Base-by-base conservation (phyloP, 2,329 filamentous ascomycete species). In the Uncinocarpus reesii region DNA sequence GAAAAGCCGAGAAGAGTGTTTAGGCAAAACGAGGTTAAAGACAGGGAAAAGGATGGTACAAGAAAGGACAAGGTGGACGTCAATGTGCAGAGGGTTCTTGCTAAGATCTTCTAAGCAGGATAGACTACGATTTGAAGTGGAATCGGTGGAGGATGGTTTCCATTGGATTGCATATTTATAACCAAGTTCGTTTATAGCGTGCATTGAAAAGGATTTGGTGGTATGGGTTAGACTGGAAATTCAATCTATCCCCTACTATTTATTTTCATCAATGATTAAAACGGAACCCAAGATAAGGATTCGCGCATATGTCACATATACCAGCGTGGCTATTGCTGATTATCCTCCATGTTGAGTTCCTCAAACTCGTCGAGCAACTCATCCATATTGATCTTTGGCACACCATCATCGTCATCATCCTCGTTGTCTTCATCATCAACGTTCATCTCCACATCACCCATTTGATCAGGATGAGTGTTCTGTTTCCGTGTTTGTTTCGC, bases 311-410 rank as follows among this genome's bases (percentile, higher is more conserved):
- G n/a, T n/a, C n/a, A n/a, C n/a, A n/a, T n/a, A n/a, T n/a, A n/a
- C n/a, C n/a, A n/a, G n/a, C n/a, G n/a, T n/a, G n/a, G n/a, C n/a
- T 21, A 37, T 20, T 29, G 24, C 23, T 40, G 16, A 42, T 24
- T 37, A 41, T 49, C 50, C n/a, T 49, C 68, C 70, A 93, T 80
- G 38, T 77, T 81, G 64, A 95, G 78, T 60, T 95, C 89, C 62
- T 94, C 88, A 72, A 95, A 88, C 65, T 95, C 89, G 63, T 95
- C 89, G 60, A 95, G 73, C 61, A 95, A 67, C 65, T 89, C 84
- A 16, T 90, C 77, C 80, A 90, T 81, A 62, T 80, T 74, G 56
- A 92, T 82, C 59, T 78, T 74, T 2, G 85, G 85, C 43, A 74
- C 76, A 35, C 80, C 80, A 35, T 78, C 80, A 6, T 83, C 82